Evolutionary conservation across 345 rosid species (phyloP), one percentile per base, ranked within the genome.

Genomic region (Reutealis trisperma): DNA sequence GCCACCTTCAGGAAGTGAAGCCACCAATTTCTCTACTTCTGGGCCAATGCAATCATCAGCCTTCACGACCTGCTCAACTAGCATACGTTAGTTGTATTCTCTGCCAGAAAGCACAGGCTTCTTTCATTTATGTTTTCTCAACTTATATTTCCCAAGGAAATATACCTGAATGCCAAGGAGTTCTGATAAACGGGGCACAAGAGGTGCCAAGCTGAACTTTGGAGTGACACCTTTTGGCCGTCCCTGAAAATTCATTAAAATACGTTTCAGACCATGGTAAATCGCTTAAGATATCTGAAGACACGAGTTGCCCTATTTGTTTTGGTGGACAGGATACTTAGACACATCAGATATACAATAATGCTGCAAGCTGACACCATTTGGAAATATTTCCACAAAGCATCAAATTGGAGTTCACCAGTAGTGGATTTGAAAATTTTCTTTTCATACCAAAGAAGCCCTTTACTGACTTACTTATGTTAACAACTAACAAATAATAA

Each of bases 31-130:
- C 75, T 92, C 94, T 13, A 94, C 97, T 77, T 92, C 93, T 52
- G 94, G 97, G 74, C 96, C 98, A 82, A 92, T 89, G 83, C 94
- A 92, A 83, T 94, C 96, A 69, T 92, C 90, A 25, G 98, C 97
- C 86, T 92, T 94, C 45, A 76, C 79, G 30, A 80, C 83, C 83
- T 80, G 73, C 54, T 57, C 77, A 65, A 66, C 5, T 14, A 37
- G 55, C 22, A 66, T 22, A 24, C 8, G 5, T 77, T 16, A 70
- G 75, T 11, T 11, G 15, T 6, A 49, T 66, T 74, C 3, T 18
- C 70, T 15, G 1, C 3, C 30, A n/a, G 18, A 1, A 54, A 58
- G 22, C 54, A 54, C 0, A 11, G 4, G 41, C 27, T 9, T 54
- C 18, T 14, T 51, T 8, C 22, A 42, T 18, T 44, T 18, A 7